Percentiles rank a stretch among this genome's conserved stretches.
Evolutionary conservation across 306 rosid genomes (phyloP).

Genomic region (Pueraria montana): DNA sequence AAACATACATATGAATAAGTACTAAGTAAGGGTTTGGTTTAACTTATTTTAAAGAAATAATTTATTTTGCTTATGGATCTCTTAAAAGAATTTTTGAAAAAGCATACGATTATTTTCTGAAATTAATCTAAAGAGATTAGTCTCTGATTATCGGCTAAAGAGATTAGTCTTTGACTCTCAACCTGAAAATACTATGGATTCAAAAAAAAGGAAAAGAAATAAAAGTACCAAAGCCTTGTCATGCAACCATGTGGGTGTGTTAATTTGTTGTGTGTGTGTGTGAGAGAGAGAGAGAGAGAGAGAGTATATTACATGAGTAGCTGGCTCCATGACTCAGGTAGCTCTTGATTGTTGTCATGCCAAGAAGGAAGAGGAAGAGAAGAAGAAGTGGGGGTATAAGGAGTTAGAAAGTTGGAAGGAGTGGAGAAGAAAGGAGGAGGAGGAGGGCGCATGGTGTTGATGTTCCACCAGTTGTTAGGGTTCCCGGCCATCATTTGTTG

Average conservation of each 20-base stretch:
- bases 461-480: conserved; percentile 91
- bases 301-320: conserved; percentile 66
- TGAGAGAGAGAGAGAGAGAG: background rate
- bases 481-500: conserved; percentile 91
- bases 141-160: background rate
- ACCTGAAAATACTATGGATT: too few relatives aligned
- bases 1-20: background rate
- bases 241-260: background rate
- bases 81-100: background rate
- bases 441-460: conserved; percentile 65
- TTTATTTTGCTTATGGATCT: background rate
- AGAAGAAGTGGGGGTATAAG: conserved; percentile 54
- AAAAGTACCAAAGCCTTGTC: background rate
- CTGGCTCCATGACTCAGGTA: conserved; percentile 96
- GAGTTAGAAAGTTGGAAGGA: conserved; percentile 57
- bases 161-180: too few relatives aligned
- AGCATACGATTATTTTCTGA: background rate
- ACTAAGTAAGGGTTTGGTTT: background rate
- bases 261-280: background rate
- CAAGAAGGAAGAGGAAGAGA: conserved; percentile 70
- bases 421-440: conserved; percentile 66
- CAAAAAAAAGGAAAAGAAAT: too few relatives aligned
- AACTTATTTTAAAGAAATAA: background rate
- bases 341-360: conserved; percentile 70
- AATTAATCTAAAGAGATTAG: background rate